A percentile compares a stretch with the other conserved stretches of the same genome.
These are phyloP conservation scores for Dactylella cylindrospora DNA, from an alignment of 2,329 filamentous ascomycete genomes.

Conservation along the genomic window DNA sequence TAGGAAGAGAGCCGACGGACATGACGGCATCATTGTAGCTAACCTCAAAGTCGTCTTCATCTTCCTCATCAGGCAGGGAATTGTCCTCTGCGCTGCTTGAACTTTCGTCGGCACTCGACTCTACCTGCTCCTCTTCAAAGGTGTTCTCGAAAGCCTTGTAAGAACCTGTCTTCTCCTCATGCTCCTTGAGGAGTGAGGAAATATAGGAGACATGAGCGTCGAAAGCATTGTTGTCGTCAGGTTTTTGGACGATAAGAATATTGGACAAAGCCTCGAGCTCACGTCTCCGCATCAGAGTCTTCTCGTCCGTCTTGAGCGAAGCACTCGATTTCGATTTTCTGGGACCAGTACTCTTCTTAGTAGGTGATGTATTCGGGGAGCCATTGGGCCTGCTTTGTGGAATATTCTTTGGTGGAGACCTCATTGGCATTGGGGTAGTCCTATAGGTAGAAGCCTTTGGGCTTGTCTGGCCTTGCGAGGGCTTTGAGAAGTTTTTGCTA, in stretches of 20 bases:
- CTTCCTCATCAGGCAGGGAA: slow-evolving; percentile 18
- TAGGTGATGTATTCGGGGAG: slow-evolving; percentile 13
- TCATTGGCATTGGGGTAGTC: slow-evolving; percentile 18
- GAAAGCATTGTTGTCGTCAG: slow-evolving; percentile 31
- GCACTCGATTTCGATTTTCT: slow-evolving; percentile 21
- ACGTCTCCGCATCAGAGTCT: slow-evolving; percentile 37
- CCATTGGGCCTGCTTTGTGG: neutral
- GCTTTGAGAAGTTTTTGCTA: slow-evolving; percentile 14
- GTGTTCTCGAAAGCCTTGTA: slow-evolving; percentile 28
- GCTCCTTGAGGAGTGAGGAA: slow-evolving; percentile 24
- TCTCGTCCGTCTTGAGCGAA: slow-evolving; percentile 21
- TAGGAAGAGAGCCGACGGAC: slow-evolving; percentile 25
- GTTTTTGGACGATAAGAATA: slow-evolving; percentile 28
- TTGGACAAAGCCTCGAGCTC: slow-evolving; percentile 35
- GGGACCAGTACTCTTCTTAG: slow-evolving; percentile 2
- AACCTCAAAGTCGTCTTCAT: slow-evolving; percentile 28
- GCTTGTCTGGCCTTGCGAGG: neutral
- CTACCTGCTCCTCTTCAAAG: slow-evolving; percentile 13
- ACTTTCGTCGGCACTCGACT: slow-evolving; percentile 19
- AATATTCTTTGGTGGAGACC: slow-evolving; percentile 2
- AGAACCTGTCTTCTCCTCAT: slow-evolving; percentile 36
- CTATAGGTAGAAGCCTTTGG: slow-evolving; percentile 15
- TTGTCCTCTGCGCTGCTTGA: slow-evolving; percentile 10
- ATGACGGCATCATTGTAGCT: slow-evolving; percentile 34
- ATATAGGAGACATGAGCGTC: slow-evolving; percentile 18